Evolutionary conservation across 2,329 filamentous ascomycete species (phyloP).

Genomic region (Aspergillus nomiae): DNA sequence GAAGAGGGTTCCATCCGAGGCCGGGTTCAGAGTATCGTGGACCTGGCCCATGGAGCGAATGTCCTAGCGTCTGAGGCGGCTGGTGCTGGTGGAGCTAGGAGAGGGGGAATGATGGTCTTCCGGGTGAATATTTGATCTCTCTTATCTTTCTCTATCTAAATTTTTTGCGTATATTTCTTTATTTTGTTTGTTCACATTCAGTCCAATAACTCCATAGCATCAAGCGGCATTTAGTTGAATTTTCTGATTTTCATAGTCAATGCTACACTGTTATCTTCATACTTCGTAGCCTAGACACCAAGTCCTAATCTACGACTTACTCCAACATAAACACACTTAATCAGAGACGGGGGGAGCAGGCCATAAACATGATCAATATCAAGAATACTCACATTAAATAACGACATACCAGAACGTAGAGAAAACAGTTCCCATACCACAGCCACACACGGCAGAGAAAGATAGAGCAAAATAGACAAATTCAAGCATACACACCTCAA

Average conservation of each 20-base stretch:
- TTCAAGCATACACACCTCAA: not conserved
- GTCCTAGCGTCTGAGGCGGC: constrained; percentile 35
- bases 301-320: not conserved
- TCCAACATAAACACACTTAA: not conserved
- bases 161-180: not conserved
- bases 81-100: constrained; percentile 27
- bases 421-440: not conserved
- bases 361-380: not conserved
- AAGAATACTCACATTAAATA: not conserved
- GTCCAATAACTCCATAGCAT: not conserved
- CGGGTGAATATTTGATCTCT: constrained; percentile 27
- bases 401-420: not conserved
- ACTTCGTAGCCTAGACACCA: not conserved
- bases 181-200: not conserved
- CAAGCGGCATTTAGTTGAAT: not conserved
- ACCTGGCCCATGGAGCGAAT: constrained; percentile 37
- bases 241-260: not conserved
- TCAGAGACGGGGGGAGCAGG: not conserved
- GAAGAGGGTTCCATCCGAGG: constrained; percentile 37
- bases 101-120: constrained; percentile 37
- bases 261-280: not conserved
- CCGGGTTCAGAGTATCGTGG: constrained; percentile 35
- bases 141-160: not conserved
- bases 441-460: not conserved
- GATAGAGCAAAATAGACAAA: not conserved